Evolutionary conservation across 257 asterid genomes (phyloP).

Genomic region (Avicennia marina): DNA sequence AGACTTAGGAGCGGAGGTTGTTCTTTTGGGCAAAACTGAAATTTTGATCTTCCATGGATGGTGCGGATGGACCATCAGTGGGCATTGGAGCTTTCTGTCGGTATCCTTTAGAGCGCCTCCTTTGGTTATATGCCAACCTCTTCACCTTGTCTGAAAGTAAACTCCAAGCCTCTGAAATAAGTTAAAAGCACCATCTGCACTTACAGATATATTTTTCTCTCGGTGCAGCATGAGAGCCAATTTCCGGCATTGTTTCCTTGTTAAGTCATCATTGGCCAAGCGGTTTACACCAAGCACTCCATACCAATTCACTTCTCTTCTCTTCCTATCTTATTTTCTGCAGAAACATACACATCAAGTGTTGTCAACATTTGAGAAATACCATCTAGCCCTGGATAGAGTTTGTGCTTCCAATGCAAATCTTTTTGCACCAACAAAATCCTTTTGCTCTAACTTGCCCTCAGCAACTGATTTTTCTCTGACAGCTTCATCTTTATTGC

Average conservation of each 20-base stretch:
- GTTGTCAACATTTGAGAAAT: constrained; percentile 58
- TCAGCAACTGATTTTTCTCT: constrained; percentile 67
- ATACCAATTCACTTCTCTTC: constrained; percentile 75
- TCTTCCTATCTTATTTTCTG: constrained; percentile 48
- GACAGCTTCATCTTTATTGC: constrained; percentile 77
- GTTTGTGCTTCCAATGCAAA: constrained; percentile 62
- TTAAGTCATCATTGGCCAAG: constrained; percentile 50
- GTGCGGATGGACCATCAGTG: constrained; percentile 40
- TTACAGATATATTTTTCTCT: constrained; percentile 59
- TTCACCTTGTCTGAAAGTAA: constrained; percentile 55
- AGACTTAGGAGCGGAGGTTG: constrained; percentile 32
- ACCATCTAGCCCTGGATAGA: constrained; percentile 55
- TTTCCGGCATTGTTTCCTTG: constrained; percentile 62
- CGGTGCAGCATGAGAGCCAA: constrained; percentile 78
- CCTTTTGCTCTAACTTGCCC: constrained; percentile 46
- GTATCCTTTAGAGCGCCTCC: constrained; percentile 36
- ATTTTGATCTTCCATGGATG: constrained; percentile 28
- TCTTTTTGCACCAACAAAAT: constrained; percentile 56
- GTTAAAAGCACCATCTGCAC: constrained; percentile 81
- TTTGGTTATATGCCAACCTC: constrained; percentile 54
- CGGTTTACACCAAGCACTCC: constrained; percentile 56
- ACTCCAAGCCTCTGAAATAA: constrained; percentile 63
- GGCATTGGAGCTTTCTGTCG: constrained; percentile 36
- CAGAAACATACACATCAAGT: constrained; percentile 52
- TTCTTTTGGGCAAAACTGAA: constrained; percentile 29